phyloP scores from a whole-genome alignment of 2,329 filamentous ascomycete species.

The Bretziella fagacearum region DNA sequence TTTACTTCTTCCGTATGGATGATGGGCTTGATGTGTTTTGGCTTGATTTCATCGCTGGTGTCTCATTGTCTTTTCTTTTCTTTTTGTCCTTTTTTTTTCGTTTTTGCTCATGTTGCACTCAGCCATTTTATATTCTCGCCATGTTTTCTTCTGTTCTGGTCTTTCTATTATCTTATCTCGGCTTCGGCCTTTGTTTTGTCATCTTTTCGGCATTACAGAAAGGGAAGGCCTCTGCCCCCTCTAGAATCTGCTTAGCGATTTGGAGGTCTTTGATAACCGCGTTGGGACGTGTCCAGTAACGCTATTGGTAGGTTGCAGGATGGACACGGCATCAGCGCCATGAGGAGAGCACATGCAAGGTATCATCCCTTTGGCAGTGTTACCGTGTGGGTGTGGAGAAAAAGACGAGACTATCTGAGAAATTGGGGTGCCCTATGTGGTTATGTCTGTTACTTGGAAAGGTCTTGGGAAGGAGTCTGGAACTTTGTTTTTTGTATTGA shows the following conservation, averaged over 20 bases:
- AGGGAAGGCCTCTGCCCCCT: neutral
- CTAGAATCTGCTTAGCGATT: neutral
- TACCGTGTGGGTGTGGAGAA: neutral
- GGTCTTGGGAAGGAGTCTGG: neutral
- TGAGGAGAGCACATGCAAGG: neutral
- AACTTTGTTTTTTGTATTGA: neutral
- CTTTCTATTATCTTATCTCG: conserved; percentile 5
- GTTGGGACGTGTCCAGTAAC: neutral
- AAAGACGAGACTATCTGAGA: neutral
- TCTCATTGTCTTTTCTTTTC: conserved; percentile 1
- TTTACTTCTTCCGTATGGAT: conserved; percentile 1
- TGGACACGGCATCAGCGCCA: neutral
- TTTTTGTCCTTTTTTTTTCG: too few relatives aligned
- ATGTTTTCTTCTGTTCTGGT: conserved; percentile 7
- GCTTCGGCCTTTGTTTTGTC: neutral
- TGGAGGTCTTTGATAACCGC: neutral
- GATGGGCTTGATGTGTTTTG: neutral
- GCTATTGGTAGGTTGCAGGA: neutral
- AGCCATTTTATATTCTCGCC: conserved; percentile 10
- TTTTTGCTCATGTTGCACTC: neutral
- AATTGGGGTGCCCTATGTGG: neutral
- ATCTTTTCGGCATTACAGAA: conserved; percentile 2
- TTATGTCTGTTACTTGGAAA: neutral
- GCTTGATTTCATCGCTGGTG: neutral
- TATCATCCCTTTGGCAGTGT: neutral